These are phyloP conservation scores for Lasiodiplodia theobromae DNA, from an alignment of 2,329 filamentous ascomycete species.

Conservation along the genomic window DNA sequence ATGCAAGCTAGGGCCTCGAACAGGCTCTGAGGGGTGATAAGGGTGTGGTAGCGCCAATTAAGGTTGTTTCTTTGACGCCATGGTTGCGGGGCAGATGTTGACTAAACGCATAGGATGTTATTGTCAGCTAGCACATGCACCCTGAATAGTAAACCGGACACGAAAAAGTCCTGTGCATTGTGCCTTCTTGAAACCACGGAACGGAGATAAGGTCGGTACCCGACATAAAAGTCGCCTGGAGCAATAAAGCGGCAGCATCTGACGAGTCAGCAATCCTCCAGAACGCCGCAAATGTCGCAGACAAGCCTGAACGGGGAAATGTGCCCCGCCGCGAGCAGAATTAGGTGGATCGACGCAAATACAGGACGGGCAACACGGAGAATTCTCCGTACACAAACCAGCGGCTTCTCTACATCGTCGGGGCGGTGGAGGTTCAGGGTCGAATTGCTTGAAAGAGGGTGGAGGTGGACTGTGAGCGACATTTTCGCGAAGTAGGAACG, in stretches of 20 bases:
- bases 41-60: neutral
- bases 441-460: neutral
- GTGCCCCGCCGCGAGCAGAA: neutral
- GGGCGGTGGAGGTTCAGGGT: neutral
- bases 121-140: slow-evolving; percentile 1
- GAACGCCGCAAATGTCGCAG: neutral
- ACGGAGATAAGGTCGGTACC: neutral
- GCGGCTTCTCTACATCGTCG: neutral
- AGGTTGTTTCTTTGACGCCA: neutral
- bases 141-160: neutral
- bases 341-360: neutral
- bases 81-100: neutral
- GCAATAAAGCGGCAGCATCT: neutral
- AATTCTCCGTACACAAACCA: neutral
- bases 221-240: neutral
- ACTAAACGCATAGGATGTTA: neutral
- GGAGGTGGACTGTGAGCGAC: neutral
- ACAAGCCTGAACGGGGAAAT: neutral
- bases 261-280: neutral
- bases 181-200: neutral
- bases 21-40: neutral
- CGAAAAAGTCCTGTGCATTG: neutral
- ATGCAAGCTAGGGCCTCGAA: neutral
- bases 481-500: neutral
- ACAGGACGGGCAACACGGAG: neutral